These are phyloP conservation scores for Huntiella omanensis DNA, from an alignment of 2,329 filamentous ascomycete species.

Conservation along the genomic window DNA sequence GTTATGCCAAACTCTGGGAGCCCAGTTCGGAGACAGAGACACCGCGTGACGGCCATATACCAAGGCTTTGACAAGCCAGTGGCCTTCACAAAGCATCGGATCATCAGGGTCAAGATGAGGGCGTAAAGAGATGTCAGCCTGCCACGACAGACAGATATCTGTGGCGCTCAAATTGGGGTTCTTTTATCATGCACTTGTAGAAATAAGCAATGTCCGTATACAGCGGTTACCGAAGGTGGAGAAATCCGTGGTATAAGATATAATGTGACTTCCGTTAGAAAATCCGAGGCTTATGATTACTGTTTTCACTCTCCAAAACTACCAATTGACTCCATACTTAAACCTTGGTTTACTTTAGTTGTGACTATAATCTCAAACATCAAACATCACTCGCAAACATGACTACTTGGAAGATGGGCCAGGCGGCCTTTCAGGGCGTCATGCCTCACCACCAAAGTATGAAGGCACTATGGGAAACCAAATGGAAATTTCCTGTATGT, in stretches of 20 bases:
- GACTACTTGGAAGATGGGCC: constrained; percentile 24
- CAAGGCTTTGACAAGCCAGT: constrained; percentile 13
- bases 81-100: constrained; percentile 18
- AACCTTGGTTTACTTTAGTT: no score
- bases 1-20: neutral
- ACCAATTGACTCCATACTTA: no score
- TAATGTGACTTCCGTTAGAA: neutral
- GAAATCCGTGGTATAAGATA: neutral
- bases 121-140: no score
- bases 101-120: neutral
- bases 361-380: neutral
- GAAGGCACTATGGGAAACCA: constrained; percentile 51
- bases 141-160: no score
- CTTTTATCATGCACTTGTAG: no score
- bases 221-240: no score
- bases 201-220: no score
- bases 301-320: neutral
- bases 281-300: no score
- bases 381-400: neutral
- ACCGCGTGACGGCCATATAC: constrained; percentile 15
- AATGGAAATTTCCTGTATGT: constrained; percentile 50
- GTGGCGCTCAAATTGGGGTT: no score
- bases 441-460: constrained; percentile 42
- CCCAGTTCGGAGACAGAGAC: constrained; percentile 14
- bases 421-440: constrained; percentile 22